phyloP scores from a whole-genome alignment of 192 early-diverging fungal species.

The Funneliformis mosseae region DNA sequence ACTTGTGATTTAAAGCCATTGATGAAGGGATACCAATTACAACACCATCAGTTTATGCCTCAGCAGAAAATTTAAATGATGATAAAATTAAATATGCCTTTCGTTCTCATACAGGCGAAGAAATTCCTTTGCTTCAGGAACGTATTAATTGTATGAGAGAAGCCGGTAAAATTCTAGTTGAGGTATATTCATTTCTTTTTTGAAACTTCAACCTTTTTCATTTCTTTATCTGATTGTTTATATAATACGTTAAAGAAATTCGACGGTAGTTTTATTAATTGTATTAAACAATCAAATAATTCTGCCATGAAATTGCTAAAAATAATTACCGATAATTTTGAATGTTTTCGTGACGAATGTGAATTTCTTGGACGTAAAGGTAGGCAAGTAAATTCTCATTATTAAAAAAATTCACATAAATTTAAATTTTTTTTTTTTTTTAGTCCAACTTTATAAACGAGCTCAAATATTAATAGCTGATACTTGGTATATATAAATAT shows the following conservation, averaged over 20 bases:
- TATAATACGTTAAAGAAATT: conserved; percentile 48
- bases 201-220: background rate
- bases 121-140: conserved; percentile 63
- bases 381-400: conserved; percentile 13
- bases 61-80: conserved; percentile 37
- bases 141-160: conserved; percentile 65
- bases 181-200: conserved; percentile 38
- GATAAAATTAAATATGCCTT: conserved; percentile 60
- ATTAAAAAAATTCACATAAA: too few species aligned
- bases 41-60: conserved; percentile 54
- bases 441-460: conserved; percentile 74
- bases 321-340: conserved; percentile 59
- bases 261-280: conserved; percentile 62
- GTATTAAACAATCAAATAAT: conserved; percentile 50
- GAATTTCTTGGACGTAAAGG: conserved; percentile 58
- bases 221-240: background rate
- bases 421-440: conserved; percentile 31
- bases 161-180: conserved; percentile 67
- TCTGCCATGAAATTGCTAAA: conserved; percentile 62
- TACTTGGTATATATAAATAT: conserved; percentile 53
- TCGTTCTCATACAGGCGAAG: conserved; percentile 61
- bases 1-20: conserved; percentile 45
- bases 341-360: conserved; percentile 69
- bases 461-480: conserved; percentile 87
- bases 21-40: conserved; percentile 64